These are phyloP conservation scores for Ananas comosus DNA, from an alignment of 176 grass and related monocot species.

Conservation along the genomic window DNA sequence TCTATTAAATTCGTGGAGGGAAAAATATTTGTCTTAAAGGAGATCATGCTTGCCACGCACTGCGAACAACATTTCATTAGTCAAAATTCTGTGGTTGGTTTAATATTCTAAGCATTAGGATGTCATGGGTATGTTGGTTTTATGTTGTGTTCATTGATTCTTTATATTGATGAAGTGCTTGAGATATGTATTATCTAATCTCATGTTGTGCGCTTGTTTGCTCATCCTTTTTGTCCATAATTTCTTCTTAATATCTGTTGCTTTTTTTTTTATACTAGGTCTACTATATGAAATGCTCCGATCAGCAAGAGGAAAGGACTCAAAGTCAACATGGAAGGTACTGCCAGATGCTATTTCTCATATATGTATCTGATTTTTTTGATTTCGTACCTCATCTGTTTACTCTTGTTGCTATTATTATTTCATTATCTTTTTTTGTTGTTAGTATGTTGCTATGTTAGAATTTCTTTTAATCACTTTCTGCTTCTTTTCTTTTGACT, in stretches of 20 bases:
- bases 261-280: constrained; percentile 26
- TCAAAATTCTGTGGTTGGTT: too few species aligned
- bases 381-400: background rate
- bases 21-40: too few species aligned
- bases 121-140: background rate
- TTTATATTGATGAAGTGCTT: background rate
- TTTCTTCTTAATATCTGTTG: constrained; percentile 1
- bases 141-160: background rate
- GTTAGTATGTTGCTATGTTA: background rate
- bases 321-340: constrained; percentile 87
- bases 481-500: too few species aligned
- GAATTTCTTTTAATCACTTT: too few species aligned
- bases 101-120: too few species aligned
- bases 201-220: background rate
- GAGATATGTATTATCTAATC: too few species aligned
- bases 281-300: constrained; percentile 67
- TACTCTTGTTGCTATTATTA: background rate
- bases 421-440: background rate
- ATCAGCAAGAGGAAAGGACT: constrained; percentile 41
- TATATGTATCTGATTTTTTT: background rate
- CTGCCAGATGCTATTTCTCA: background rate
- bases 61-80: too few species aligned
- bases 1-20: too few species aligned
- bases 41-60: too few species aligned
- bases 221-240: background rate